phyloP scores from a whole-genome alignment of 257 asterid genomes.

The Phtheirospermum japonicum region DNA sequence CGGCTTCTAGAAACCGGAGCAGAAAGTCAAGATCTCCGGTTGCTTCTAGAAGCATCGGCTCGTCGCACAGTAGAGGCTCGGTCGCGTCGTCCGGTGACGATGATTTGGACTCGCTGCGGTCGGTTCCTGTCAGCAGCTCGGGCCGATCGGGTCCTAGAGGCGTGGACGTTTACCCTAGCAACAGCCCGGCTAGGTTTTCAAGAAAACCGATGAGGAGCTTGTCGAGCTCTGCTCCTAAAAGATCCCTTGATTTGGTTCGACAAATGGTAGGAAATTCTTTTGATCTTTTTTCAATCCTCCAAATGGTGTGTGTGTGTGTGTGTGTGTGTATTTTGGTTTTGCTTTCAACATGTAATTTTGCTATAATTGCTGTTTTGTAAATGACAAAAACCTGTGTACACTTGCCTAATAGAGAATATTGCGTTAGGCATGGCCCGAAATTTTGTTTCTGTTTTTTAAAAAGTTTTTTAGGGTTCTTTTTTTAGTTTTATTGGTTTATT shows the following conservation, averaged over 20 bases:
- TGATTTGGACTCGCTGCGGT: slow-evolving; percentile 62
- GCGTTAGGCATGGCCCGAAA: too few species aligned
- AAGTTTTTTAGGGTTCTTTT: too few species aligned
- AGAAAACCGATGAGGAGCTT: slow-evolving; percentile 53
- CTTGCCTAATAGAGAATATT: too few species aligned
- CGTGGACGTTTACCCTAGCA: slow-evolving; percentile 40
- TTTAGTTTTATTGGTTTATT: too few species aligned
- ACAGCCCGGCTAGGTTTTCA: slow-evolving; percentile 39
- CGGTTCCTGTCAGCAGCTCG: slow-evolving; percentile 54
- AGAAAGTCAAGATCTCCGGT: slow-evolving; percentile 81
- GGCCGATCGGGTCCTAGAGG: slow-evolving; percentile 56
- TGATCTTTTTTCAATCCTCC: too few species aligned
- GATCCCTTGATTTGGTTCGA: slow-evolving; percentile 70
- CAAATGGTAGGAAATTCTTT: slow-evolving; percentile 65
- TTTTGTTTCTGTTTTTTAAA: too few species aligned
- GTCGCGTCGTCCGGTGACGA: slow-evolving; percentile 83
- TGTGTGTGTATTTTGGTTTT: too few species aligned
- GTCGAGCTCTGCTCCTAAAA: slow-evolving; percentile 77
- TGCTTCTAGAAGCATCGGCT: slow-evolving; percentile 68
- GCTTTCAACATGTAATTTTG: too few species aligned
- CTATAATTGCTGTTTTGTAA: too few species aligned
- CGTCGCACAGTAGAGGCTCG: slow-evolving; percentile 68
- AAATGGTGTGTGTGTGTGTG: too few species aligned
- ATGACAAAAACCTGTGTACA: too few species aligned
- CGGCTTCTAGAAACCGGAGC: slow-evolving; percentile 59